Evolutionary conservation across 805 yeast genomes (phyloP), one percentile per base, ranked within the genome.

Genomic region (Lachancea thermotolerans): DNA sequence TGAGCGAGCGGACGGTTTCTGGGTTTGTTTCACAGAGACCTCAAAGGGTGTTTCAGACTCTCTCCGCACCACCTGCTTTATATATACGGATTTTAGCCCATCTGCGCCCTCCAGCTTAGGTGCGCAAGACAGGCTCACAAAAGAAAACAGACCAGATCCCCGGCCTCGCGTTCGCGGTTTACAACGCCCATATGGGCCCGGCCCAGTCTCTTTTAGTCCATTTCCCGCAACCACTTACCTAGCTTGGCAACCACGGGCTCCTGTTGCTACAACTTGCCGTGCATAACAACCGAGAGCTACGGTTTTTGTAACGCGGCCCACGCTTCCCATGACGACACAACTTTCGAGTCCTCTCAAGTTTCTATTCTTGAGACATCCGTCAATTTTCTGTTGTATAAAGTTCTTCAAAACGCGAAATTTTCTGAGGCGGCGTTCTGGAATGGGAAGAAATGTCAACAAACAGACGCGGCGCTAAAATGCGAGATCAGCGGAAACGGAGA

Each of bases 1-100:
- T 17, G 36, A 41, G 46, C 39, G 46, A 43, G 28, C 34, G 46
- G 37, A 43, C 25, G 38, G 46, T 11, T 37, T 42, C 31, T 37
- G 25, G 37, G 33, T n/a, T 25, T 11, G 41, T 12, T n/a, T 14
- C 8, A 5, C 4, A 27, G 14, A 31, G 17, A 25, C 14, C 14
- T 30, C 33, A 11, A 11, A 30, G 8, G 9, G 8, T 14, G 14
- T 12, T 11, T 30, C 33, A 30, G 5, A 12, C 14, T 8, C 5
- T 11, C 33, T 14, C 14, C 33, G 14, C 33, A 30, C 25, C 25
- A 4, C 25, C 6, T 14, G 33, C 33, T 30, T 30, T 14, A 12
- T 30, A 30, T 30, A 30, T 30, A 30, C 33, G 25, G 25, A 21
- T 21, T 21, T 21, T 21, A 21, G 25, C 7, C 25, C 25, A 21